Conservation (phyloP, 805 yeast genomes). For the Saccharomyces kudriavzevii region DNA sequence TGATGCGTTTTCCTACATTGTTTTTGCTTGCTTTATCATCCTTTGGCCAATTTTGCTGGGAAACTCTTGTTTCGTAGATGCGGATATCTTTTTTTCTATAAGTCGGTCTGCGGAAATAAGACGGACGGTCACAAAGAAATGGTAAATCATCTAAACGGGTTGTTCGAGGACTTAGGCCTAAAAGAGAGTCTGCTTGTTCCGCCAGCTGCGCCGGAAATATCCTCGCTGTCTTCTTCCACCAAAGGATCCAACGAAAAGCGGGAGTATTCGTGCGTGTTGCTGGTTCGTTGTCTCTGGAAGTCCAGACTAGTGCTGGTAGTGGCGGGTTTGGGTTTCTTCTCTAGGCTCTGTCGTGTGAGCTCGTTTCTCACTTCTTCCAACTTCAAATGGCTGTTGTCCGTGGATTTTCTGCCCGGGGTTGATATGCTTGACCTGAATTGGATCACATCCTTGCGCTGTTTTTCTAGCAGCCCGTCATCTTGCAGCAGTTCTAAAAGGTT, state of each 20-base stretch:
- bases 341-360: background rate
- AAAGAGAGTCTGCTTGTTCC: background rate
- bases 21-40: background rate
- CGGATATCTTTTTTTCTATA: background rate
- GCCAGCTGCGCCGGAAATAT: background rate
- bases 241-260: constrained; percentile 17
- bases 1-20: no score
- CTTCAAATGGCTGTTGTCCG: constrained; percentile 27
- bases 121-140: background rate
- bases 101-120: background rate
- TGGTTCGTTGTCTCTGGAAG: constrained; percentile 4
- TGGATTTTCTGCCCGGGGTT: constrained; percentile 29
- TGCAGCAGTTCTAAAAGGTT: constrained; percentile 31
- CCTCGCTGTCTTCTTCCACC: constrained; percentile 20
- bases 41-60: background rate
- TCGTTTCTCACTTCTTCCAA: constrained; percentile 4
- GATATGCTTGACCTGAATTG: constrained; percentile 29
- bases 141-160: background rate
- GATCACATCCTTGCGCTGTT: constrained; percentile 21
- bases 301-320: constrained; percentile 12
- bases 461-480: constrained; percentile 22
- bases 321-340: background rate
- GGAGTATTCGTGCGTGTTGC: constrained; percentile 7
- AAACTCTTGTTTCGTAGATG: background rate
- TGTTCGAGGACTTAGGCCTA: background rate